Evolutionary conservation across 1,284 basidiomycete genomes (phyloP).

Genomic region (Rhizopogon parksii): DNA sequence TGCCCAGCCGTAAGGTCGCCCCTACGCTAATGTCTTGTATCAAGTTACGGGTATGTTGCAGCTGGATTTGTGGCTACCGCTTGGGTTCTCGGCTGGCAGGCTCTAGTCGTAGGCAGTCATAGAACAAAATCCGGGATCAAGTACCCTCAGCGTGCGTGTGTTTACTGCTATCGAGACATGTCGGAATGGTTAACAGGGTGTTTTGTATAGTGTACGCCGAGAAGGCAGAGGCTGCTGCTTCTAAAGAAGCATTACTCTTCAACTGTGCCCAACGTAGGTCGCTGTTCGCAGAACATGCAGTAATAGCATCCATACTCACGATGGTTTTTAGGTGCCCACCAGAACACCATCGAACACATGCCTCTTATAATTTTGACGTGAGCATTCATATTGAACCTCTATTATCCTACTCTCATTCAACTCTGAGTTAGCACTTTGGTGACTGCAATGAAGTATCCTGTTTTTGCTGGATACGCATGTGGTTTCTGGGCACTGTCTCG

Average conservation of each 20-base stretch:
- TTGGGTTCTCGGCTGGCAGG: conserved; percentile 23
- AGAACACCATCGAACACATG: conserved; percentile 35
- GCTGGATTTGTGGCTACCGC: conserved; percentile 17
- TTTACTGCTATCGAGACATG: background rate
- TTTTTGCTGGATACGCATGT: conserved; percentile 24
- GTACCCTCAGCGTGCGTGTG: conserved; percentile 26
- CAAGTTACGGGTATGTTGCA: conserved; percentile 19
- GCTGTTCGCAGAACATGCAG: conserved; percentile 1
- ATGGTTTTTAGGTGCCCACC: conserved; percentile 26
- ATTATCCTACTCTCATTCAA: background rate
- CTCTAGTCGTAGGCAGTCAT: conserved; percentile 17
- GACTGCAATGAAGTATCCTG: conserved; percentile 28
- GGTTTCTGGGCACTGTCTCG: conserved; percentile 29
- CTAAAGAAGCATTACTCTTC: conserved; percentile 25
- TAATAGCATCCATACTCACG: conserved; percentile 17
- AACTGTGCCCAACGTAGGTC: conserved; percentile 32
- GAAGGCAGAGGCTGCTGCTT: conserved; percentile 28
- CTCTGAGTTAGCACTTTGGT: conserved; percentile 22
- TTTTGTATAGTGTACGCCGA: conserved; percentile 33
- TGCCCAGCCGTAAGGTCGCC: background rate
- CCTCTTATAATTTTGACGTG: conserved; percentile 17
- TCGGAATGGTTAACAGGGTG: background rate
- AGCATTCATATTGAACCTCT: background rate
- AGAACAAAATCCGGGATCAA: conserved; percentile 28
- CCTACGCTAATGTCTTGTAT: background rate